Evolutionary conservation across 2,329 filamentous ascomycete species (phyloP), one percentile per base, ranked within the genome.

Genomic region (Penicillium sp.): DNA sequence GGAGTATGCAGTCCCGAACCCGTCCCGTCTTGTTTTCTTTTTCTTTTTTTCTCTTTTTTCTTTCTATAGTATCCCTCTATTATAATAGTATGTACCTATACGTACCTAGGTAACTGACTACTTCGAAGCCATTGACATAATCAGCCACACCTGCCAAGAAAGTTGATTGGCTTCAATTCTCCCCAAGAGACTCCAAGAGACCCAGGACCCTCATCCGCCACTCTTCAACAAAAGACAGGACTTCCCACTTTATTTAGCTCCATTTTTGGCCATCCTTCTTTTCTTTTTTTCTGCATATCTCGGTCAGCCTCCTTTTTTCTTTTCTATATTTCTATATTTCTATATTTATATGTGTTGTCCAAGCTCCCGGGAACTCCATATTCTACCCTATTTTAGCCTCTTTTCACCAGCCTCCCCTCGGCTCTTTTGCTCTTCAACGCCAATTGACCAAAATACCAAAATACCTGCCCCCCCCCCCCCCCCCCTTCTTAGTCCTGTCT

Each of bases 101-200:
- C 17, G 23, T 23, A 23, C 23, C 23, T 23, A 23, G 23, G 4
- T 23, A 25, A 6, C 21, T 23, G 23, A 23, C 4, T 43, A 10
- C 41, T 38, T 23, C 2, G 2, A 50, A 40, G 48, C 48, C 49
- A 50, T 52, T 52, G 49, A 52, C 54, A 50, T 40, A 37, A 25
- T 19, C 55, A 61, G 58, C 55, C 60, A 60, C 58, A 43, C 23
- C 19, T 43, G 23, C 9, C 42, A 46, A 33, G 48, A 7, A 21
- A 35, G 38, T 56, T 38, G 41, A 51, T 51, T 56, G 29, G 37
- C 38, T 38, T 56, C 38, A 43, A 21, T n/a, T 19, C 25, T 25
- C 27, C n/a, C 13, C 7, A 6, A 35, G 13, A 8, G 6, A 6
- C 29, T 12, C 31, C 23, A 23, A 25, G 25, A 6, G 1, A 5